phyloP scores from a whole-genome alignment of 2,329 filamentous ascomycete genomes.

The Epichloe bromicola region DNA sequence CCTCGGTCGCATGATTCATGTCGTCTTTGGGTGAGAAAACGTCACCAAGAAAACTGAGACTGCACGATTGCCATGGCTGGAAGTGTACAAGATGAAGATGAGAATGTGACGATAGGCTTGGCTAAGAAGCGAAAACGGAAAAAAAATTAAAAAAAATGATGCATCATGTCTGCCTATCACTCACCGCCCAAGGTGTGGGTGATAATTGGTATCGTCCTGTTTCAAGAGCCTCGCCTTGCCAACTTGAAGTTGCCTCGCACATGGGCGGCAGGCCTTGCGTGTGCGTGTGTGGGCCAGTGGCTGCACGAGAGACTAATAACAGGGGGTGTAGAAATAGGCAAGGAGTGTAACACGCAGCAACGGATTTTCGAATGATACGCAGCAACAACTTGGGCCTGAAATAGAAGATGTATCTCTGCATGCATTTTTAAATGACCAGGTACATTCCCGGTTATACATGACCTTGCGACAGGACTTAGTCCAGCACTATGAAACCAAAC shows the following conservation, averaged over 20 bases:
- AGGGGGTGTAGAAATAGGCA: constrained; percentile 56
- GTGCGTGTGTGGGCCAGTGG: background rate
- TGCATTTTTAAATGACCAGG: too few relatives aligned
- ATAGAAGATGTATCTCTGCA: too few relatives aligned
- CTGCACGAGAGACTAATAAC: background rate
- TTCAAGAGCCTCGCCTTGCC: background rate
- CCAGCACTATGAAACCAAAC: too few relatives aligned
- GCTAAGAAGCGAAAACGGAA: background rate
- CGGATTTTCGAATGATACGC: constrained; percentile 20
- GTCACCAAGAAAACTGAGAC: background rate
- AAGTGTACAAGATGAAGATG: too few relatives aligned
- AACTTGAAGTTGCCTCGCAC: too few relatives aligned
- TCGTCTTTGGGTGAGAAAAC: background rate
- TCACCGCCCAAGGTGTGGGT: too few relatives aligned
- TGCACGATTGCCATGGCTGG: background rate
- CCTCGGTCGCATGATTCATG: background rate
- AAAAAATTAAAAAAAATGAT: background rate
- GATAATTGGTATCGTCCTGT: background rate
- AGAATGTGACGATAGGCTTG: background rate
- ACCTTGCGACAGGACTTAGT: too few relatives aligned
- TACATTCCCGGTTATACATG: too few relatives aligned
- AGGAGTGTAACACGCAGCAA: constrained; percentile 28
- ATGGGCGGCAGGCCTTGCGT: background rate
- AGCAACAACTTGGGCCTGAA: too few relatives aligned
- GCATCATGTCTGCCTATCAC: too few relatives aligned